These are phyloP conservation scores for Astrephomene gubernaculifera DNA, from an alignment of 139 green algal genomes.

Conservation along the genomic window DNA sequence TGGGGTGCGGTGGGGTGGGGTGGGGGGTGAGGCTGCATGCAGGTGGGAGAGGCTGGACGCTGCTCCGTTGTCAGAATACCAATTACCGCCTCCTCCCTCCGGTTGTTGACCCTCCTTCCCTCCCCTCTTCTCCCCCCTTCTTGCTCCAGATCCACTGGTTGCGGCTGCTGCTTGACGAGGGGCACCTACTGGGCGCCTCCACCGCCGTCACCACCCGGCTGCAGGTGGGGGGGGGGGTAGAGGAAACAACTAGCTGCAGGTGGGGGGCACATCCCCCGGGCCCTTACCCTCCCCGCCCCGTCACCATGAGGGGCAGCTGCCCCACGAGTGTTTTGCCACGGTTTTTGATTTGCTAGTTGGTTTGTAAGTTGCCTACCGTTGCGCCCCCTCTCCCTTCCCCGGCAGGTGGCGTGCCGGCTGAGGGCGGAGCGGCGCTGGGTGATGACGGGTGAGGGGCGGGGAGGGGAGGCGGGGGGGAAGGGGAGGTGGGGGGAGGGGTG, in stretches of 20 bases:
- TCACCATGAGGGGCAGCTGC: too few species aligned
- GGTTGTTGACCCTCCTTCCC: background rate
- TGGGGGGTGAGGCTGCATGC: too few species aligned
- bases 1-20: background rate
- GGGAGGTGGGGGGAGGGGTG: too few species aligned
- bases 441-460: slow-evolving; percentile 89
- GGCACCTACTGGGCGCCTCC: slow-evolving; percentile 84
- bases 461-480: background rate
- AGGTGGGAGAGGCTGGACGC: too few species aligned
- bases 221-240: too few species aligned
- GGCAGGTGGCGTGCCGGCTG: slow-evolving; percentile 82
- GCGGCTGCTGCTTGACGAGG: slow-evolving; percentile 95
- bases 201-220: slow-evolving; percentile 89
- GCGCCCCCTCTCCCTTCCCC: too few species aligned
- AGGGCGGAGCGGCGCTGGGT: slow-evolving; percentile 89
- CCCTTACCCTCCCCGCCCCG: too few species aligned
- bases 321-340: too few species aligned
- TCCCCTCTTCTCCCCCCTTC: background rate
- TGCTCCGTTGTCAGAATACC: background rate
- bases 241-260: too few species aligned
- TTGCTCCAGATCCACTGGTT: slow-evolving; percentile 89
- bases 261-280: too few species aligned
- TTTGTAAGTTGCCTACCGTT: too few species aligned
- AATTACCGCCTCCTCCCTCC: background rate
- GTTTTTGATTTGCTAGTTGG: too few species aligned